phyloP scores from a whole-genome alignment of 345 rosid species.

The Sisymbrium irio region DNA sequence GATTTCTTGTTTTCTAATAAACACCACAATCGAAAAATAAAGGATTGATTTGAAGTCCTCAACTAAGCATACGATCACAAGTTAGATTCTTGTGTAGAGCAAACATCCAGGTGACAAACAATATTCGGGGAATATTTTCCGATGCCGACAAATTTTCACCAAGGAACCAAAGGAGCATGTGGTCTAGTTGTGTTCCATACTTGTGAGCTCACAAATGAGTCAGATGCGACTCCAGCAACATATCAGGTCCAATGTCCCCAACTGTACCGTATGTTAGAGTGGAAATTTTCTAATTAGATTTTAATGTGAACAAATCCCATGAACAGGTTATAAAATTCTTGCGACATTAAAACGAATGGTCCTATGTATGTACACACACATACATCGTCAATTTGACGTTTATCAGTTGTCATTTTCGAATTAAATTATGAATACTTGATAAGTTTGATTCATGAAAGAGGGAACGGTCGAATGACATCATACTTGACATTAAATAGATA shows the following conservation, averaged over 20 bases:
- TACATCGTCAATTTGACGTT: background rate
- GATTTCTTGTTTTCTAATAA: background rate
- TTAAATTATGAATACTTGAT: background rate
- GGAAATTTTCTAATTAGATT: background rate
- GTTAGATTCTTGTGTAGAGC: background rate
- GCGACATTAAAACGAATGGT: background rate
- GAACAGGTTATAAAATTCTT: background rate
- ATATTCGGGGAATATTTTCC: background rate
- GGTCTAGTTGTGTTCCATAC: too few relatives aligned
- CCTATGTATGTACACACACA: background rate
- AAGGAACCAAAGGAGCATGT: too few relatives aligned
- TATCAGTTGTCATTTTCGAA: slow-evolving; percentile 3
- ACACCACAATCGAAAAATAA: background rate
- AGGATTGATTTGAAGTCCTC: background rate
- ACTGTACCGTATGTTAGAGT: background rate
- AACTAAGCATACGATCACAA: background rate
- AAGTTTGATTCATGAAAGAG: background rate
- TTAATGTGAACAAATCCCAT: background rate
- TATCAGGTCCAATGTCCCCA: background rate
- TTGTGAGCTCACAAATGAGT: background rate
- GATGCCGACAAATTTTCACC: too few relatives aligned
- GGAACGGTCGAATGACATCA: background rate
- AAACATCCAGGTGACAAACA: too few relatives aligned
- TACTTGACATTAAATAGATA: background rate
- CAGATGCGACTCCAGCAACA: background rate